phyloP scores from a whole-genome alignment of 371 early-diverging fungal species.

The Actinomortierella ambigua region DNA sequence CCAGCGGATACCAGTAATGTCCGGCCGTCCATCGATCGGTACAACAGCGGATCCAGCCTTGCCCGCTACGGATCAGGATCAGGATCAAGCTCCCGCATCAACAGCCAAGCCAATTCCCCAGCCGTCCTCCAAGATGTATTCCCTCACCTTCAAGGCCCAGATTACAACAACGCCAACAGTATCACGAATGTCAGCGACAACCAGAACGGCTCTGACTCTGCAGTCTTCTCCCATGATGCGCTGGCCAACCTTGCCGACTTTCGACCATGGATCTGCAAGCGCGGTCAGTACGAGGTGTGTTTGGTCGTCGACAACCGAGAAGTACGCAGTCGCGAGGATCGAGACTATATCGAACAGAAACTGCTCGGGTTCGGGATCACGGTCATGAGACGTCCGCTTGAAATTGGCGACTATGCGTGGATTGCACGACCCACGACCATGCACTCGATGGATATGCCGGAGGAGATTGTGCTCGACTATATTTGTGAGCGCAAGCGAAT shows the following conservation, averaged over 20 bases:
- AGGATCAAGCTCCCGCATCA: too few species aligned
- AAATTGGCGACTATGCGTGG: conserved; percentile 92
- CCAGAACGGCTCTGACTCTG: neutral
- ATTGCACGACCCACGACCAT: conserved; percentile 65
- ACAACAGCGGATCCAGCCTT: too few species aligned
- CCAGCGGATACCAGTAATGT: too few species aligned
- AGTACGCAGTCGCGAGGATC: conserved; percentile 66
- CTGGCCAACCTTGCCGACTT: conserved; percentile 19
- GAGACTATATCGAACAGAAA: conserved; percentile 71
- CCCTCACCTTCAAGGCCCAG: conserved; percentile 2
- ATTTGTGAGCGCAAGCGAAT: conserved; percentile 94
- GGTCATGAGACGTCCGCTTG: conserved; percentile 65
- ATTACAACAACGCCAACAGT: too few species aligned
- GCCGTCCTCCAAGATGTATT: conserved; percentile 12
- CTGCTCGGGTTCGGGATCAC: conserved; percentile 63
- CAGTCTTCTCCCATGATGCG: too few species aligned
- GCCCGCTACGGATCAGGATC: too few species aligned
- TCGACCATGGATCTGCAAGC: conserved; percentile 33
- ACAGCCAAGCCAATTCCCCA: neutral
- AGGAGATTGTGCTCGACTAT: conserved; percentile 84
- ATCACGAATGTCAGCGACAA: neutral
- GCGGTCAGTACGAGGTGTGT: conserved; percentile 73
- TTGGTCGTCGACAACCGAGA: conserved; percentile 88
- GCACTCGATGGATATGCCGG: conserved; percentile 19
- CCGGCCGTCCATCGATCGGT: too few species aligned